Base-by-base conservation (phyloP, 371 early-diverging fungal species). In the Mucor sp. region DNA sequence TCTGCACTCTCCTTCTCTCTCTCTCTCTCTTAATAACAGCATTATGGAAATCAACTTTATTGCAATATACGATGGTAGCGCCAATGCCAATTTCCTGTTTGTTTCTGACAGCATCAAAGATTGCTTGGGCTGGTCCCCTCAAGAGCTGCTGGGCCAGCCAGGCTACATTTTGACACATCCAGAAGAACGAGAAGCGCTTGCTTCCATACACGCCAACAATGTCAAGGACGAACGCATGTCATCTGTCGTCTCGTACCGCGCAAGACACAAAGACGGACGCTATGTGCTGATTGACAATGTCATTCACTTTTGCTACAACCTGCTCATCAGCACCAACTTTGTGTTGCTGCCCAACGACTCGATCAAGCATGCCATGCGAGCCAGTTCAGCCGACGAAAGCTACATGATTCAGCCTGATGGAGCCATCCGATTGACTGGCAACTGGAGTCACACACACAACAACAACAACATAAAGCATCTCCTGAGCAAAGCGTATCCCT, bases 41-140 rank as follows among this genome's bases (percentile, higher is more conserved):
- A 30, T 27, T 17, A 69, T 73, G 69, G 69, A 75, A 56, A 60
- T 62, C 60, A 84, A 78, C 67, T 87, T 74, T 69, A 84, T 88
- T 62, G 71, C 80, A 15, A 86, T 86, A 32, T 86, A 84, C 66
- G 88, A 88, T 65, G 78, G 81, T 60, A 76, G 82, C 0, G 77
- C 85, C 7, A 57, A 67, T 11, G 85, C 76, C 9, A 70, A 60
- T n/a, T 80, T 78, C 53, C 66, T 82, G 4, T 89, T 82, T 69
- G 72, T 78, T 1, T 85, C 87, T 15, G 82, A 84, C 37, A 82
- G 85, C 25, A 74, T 87, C 11, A 71, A 70, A 9, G 75, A 80
- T 0, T 72, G 80, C 9, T 70, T 85, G 9, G 89, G 89, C 0
- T 87, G 71, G 50, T 63, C 68, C 1, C 82, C 84, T 9, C 72